These are phyloP conservation scores for Breynia disticha DNA, from an alignment of 441 rosid species.

Conservation along the genomic window DNA sequence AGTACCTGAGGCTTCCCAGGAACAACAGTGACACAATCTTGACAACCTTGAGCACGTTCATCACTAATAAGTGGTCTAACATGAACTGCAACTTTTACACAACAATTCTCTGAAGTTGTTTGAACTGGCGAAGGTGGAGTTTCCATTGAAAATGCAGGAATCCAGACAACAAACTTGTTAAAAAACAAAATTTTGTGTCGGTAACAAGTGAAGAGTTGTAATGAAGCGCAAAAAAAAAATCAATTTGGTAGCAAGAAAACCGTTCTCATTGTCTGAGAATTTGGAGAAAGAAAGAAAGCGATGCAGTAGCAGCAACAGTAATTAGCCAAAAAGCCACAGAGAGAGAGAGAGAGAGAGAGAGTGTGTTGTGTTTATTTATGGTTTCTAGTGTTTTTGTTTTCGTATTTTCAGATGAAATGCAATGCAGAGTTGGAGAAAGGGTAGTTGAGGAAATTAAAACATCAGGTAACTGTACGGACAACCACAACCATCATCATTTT, in stretches of 20 bases:
- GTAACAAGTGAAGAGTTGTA: neutral
- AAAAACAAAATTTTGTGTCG: too few relatives aligned
- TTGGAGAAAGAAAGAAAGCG: conserved; percentile 36
- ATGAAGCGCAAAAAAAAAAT: conserved; percentile 1
- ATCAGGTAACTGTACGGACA: conserved; percentile 39
- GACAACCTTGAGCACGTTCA: conserved; percentile 83
- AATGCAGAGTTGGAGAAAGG: conserved; percentile 19
- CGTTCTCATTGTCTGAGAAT: conserved; percentile 32
- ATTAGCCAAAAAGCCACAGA: conserved; percentile 6
- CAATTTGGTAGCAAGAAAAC: conserved; percentile 13
- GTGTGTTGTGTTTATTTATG: too few relatives aligned
- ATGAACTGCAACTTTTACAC: conserved; percentile 93
- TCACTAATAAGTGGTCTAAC: conserved; percentile 93
- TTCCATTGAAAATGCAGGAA: conserved; percentile 38
- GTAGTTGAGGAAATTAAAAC: conserved; percentile 31
- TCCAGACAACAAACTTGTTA: neutral
- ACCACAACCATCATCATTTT: conserved; percentile 47
- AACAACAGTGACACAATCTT: conserved; percentile 84
- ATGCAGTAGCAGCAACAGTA: conserved; percentile 22
- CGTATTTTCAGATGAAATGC: neutral
- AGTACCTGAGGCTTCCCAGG: conserved; percentile 95
- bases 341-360: neutral
- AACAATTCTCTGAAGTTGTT: conserved; percentile 57
- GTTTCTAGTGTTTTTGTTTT: too few relatives aligned
- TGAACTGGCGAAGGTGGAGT: conserved; percentile 20